phyloP scores from a whole-genome alignment of 352 stramenopile genomes.

The Salisapilia sapeloensis region DNA sequence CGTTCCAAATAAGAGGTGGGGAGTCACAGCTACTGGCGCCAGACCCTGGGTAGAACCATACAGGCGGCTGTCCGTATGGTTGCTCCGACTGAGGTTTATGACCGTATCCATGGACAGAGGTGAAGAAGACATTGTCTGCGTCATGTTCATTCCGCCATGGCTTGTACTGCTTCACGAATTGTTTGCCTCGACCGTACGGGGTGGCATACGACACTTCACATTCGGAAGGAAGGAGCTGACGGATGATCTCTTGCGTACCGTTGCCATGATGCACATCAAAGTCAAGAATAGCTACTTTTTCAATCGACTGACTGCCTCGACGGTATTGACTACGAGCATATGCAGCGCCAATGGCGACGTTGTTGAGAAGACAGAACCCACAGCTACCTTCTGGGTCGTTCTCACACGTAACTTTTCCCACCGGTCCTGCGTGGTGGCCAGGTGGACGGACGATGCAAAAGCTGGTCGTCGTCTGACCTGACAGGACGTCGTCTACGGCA shows the following conservation, averaged over 20 bases:
- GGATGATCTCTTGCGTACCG: slow-evolving; percentile 93
- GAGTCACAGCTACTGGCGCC: slow-evolving; percentile 20
- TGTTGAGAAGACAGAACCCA: slow-evolving; percentile 98
- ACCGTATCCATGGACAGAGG: slow-evolving; percentile 72
- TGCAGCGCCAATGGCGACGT: slow-evolving; percentile 92
- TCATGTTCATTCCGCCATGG: slow-evolving; percentile 93
- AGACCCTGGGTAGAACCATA: slow-evolving; percentile 71
- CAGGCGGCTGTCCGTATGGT: slow-evolving; percentile 3
- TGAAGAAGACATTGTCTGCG: slow-evolving; percentile 92
- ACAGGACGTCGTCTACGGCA: slow-evolving; percentile 73
- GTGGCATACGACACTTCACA: slow-evolving; percentile 73
- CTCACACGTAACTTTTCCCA: slow-evolving; percentile 85
- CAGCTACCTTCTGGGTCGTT: slow-evolving; percentile 81
- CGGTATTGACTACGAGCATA: slow-evolving; percentile 91
- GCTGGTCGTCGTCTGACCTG: slow-evolving; percentile 83
- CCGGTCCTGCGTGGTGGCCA: slow-evolving; percentile 92
- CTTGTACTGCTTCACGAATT: slow-evolving; percentile 83
- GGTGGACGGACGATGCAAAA: slow-evolving; percentile 95
- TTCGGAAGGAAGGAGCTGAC: slow-evolving; percentile 80
- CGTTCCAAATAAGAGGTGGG: slow-evolving; percentile 37
- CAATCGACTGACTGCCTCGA: slow-evolving; percentile 76
- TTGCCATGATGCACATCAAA: slow-evolving; percentile 99
- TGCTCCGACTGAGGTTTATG: slow-evolving; percentile 43
- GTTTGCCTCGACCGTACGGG: slow-evolving; percentile 79
- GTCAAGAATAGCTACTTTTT: slow-evolving; percentile 93